Evolutionary conservation across 495 filamentous ascomycete species (phyloP), one percentile per base, ranked within the genome.

Genomic region (Penicillium steckii): DNA sequence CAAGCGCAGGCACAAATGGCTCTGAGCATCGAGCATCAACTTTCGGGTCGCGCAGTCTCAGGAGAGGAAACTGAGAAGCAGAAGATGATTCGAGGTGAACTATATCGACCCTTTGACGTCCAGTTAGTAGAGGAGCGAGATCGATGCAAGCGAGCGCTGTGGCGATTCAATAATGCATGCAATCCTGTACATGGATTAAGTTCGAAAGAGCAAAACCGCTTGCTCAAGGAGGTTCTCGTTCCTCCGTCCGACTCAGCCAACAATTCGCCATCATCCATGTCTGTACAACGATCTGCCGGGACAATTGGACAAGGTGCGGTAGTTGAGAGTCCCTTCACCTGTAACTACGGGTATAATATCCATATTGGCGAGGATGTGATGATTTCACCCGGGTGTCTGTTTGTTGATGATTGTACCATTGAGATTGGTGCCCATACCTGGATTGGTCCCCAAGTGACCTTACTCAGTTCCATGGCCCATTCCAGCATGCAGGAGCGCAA

Each of bases 301-400:
- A 79, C 80, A 26, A 84, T 95, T 17, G 90, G 90, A 18, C 80
- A 86, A 33, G 83, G 88, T 44, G 86, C 88, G 7, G 78, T 84
- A 32, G 89, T 98, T 33, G 91, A 97, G 52, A 85, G 89, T 2
- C 93, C 94, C 10, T 97, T 98, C 66, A 85, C 77, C 29, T 97
- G 94, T 68, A 91, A 96, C 61, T 98, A 97, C 61, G 94, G 94
- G 2, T 96, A 96, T 63, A 97, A 98, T 60, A 88, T 97, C 57
- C 79, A 80, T 30, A 85, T 98, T 54, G 94, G 89, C 19, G 88
- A 92, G 59, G 85, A 94, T 61, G 90, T 94, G 6, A 81, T 86
- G 55, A 91, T 98, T 52, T 89, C 88, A 8, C 80, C 88, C 41
- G 90, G 91, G 57, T 97, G 94, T 64, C 82, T 86, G 9, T 88